Base-by-base conservation (phyloP, 768 basidiomycete species). In the Polyporus arcularius region DNA sequence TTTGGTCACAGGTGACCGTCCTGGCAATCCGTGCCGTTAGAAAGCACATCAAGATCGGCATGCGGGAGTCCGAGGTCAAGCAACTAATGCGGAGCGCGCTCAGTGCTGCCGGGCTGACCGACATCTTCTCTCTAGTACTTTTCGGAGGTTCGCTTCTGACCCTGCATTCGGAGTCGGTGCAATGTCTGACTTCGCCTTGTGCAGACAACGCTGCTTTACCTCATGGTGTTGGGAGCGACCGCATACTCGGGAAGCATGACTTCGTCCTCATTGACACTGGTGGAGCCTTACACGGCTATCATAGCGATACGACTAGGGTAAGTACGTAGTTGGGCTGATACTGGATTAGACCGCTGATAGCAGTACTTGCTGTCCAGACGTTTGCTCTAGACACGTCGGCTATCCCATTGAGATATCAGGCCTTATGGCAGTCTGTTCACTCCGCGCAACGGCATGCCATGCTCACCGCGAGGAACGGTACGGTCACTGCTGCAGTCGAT, bases 191-290 rank as follows among this genome's bases (percentile, higher is more conserved):
- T 38, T 58, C 38, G 32, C 50, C 49, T 66, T 32, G 62, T 11
- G 12, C 70, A 94, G 93, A 89, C 60, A 90, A 94, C 66, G 93
- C 92, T 5, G 92, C 92, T 3, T 82, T 92, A 26, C 93, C 92
- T 3, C 94, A 95, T 70, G 94, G 92, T 6, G 79, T 81, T 40
- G 90, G 91, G 2, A 87, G 87, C 0, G 89, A 94, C 68, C 82
- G 86, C 35, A 67, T 68, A 0, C 77, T 94, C 12, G 74, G 72
- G 1, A 70, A 74, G 55, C 67, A 77, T 5, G 92, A 96, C 65
- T 82, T 91, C 58, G 80, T 87, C 11, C 78, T 95, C 14, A 87
- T 94, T 60, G 93, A 95, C 70, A 82, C 84, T 53, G 88, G 84
- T 9, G 90, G 85, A 1, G 77, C 78, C 15, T 78, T 94, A 45